Conservation (phyloP, 73 alveolate species). For the Durusdinium trenchii region DNA sequence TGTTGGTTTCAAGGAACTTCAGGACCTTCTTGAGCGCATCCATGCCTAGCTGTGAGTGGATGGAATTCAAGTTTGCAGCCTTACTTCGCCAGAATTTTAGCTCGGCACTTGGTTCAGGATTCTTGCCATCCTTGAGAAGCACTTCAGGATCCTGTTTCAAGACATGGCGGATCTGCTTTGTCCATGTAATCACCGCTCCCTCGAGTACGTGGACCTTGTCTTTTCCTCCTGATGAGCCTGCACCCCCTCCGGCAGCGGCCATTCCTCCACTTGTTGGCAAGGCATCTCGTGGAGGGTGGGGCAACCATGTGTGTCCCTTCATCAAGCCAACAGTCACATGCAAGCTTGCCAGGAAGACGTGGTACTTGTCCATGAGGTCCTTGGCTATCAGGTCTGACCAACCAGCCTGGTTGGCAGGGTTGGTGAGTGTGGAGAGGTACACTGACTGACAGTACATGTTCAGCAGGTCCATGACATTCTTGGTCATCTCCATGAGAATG, state of each 20-base stretch:
- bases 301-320: constrained; percentile 99
- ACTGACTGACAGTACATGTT: constrained; percentile 96
- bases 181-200: constrained; percentile 99
- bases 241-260: constrained; percentile 73
- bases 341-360: constrained; percentile 99
- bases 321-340: constrained; percentile 99
- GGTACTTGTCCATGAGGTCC: constrained; percentile 99
- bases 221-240: constrained; percentile 95
- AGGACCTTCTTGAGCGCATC: constrained; percentile 98
- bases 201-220: constrained; percentile 99
- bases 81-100: constrained; percentile 99
- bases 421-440: constrained; percentile 98
- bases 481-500: constrained; percentile 86
- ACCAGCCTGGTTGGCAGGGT: constrained; percentile 99
- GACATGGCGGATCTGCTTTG: constrained; percentile 99
- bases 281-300: constrained; percentile 95
- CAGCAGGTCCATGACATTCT: constrained; percentile 95
- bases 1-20: constrained; percentile 99
- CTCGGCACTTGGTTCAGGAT: constrained; percentile 99
- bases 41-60: constrained; percentile 98
- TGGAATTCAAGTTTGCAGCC: constrained; percentile 98
- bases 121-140: constrained; percentile 98
- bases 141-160: constrained; percentile 97
- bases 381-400: constrained; percentile 99
- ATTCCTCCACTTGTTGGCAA: constrained; percentile 74